Evolutionary conservation across 1,284 basidiomycete genomes (phyloP).

Genomic region (Cryptococcus amylolentus): DNA sequence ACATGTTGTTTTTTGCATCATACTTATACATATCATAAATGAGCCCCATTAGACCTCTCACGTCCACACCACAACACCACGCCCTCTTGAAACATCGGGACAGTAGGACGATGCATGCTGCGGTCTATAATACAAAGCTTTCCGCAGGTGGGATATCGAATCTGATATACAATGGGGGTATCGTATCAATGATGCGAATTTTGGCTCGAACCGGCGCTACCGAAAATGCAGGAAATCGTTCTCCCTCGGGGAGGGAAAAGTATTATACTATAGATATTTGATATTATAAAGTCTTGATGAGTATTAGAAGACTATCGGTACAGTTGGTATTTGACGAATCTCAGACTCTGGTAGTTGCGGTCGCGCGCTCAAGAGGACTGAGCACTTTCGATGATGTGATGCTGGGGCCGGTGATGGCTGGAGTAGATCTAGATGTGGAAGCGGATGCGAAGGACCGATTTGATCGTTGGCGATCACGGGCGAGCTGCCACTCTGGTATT

Average conservation of each 20-base stretch:
- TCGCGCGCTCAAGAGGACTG: conserved; percentile 13
- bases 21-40: too few relatives aligned
- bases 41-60: too few relatives aligned
- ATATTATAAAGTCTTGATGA: too few relatives aligned
- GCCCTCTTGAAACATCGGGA: background rate
- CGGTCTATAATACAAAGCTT: background rate
- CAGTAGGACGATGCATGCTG: background rate
- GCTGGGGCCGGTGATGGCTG: conserved; percentile 9
- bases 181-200: too few relatives aligned
- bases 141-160: too few relatives aligned
- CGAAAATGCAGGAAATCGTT: too few relatives aligned
- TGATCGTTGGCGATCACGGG: background rate
- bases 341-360: background rate
- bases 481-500: conserved; percentile 1
- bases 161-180: too few relatives aligned
- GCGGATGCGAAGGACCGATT: background rate
- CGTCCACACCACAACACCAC: too few relatives aligned
- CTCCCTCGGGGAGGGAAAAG: background rate
- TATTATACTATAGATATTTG: conserved; percentile 5
- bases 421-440: background rate
- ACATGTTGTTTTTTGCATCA: too few relatives aligned
- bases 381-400: conserved; percentile 12
- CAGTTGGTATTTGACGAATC: too few relatives aligned
- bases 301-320: too few relatives aligned
- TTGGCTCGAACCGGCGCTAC: too few relatives aligned